A percentile compares a stretch with the other conserved stretches of the same genome.
These are phyloP conservation scores for Lenwebbia sp. DNA, from an alignment of 345 rosid genomes.

Conservation along the genomic window DNA sequence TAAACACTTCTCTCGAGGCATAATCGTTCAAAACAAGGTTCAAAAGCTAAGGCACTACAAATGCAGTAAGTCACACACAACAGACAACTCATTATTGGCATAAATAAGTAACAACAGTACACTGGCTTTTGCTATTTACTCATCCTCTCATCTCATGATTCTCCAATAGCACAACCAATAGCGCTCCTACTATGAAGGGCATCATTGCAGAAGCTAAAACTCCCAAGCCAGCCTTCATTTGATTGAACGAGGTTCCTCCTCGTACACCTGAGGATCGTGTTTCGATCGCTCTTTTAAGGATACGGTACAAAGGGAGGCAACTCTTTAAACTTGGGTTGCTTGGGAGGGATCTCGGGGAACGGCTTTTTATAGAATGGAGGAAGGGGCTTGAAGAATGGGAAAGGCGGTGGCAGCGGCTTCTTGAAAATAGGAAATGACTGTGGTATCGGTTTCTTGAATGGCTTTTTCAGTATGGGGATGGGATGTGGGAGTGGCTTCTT, in stretches of 20 bases:
- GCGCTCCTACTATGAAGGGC: not conserved
- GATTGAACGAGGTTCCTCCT: not conserved
- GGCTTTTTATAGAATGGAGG: constrained; percentile 32
- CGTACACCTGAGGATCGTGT: not conserved
- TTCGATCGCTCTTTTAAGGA: not conserved
- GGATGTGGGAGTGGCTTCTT: constrained; percentile 6
- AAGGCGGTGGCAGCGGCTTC: constrained; percentile 5
- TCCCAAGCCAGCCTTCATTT: not conserved
- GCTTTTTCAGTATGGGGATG: constrained; percentile 4
- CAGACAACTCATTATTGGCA: not conserved
- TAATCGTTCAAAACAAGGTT: not conserved
- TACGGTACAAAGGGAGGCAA: constrained; percentile 32
- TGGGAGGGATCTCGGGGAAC: constrained; percentile 27
- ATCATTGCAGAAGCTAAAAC: not conserved
- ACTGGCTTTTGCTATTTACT: not conserved
- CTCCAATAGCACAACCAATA: not conserved
- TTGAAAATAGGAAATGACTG: not conserved
- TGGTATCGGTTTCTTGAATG: constrained; percentile 4
- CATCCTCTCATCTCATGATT: not conserved
- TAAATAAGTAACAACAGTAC: not conserved
- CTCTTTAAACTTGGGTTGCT: constrained; percentile 39
- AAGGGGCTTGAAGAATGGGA: constrained; percentile 10
- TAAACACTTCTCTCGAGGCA: not conserved
- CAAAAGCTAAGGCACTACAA: not conserved
- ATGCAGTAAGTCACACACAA: not conserved